phyloP scores from a whole-genome alignment of 2,329 filamentous ascomycete species.

The Chaetomium sp. region DNA sequence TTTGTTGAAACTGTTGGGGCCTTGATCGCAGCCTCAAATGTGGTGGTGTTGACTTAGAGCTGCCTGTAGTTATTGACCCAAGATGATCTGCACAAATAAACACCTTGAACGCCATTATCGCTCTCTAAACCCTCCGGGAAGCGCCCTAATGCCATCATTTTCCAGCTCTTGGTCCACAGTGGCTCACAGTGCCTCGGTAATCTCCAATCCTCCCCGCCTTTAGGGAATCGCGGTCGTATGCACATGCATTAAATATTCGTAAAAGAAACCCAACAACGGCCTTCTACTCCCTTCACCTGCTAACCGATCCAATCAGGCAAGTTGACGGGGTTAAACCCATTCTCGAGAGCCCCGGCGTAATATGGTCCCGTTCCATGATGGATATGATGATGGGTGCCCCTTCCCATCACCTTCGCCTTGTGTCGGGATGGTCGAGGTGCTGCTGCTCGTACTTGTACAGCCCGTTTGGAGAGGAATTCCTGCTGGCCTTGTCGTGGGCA shows the following conservation, averaged over 20 bases:
- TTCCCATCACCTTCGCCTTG: conserved; percentile 49
- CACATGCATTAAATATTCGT: not conserved
- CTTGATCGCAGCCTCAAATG: too few relatives aligned
- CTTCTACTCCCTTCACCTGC: not conserved
- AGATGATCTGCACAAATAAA: not conserved
- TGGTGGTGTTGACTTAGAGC: too few relatives aligned
- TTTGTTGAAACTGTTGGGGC: not conserved
- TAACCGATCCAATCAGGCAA: not conserved
- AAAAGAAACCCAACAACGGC: not conserved
- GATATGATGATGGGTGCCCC: conserved; percentile 51
- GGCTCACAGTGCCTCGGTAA: not conserved
- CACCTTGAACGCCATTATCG: not conserved
- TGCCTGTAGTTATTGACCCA: too few relatives aligned
- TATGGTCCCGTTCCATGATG: conserved; percentile 47
- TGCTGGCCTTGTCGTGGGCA: conserved; percentile 24
- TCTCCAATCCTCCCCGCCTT: not conserved
- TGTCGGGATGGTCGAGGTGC: conserved; percentile 31
- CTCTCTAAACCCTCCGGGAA: not conserved
- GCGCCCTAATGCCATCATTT: conserved; percentile 34
- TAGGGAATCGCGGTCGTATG: not conserved
- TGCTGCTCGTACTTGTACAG: conserved; percentile 16
- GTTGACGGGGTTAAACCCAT: conserved; percentile 10
- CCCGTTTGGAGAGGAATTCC: conserved; percentile 27
- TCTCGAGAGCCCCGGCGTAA: conserved; percentile 30
- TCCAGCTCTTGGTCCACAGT: conserved; percentile 47